Evolutionary conservation across 805 yeast species (phyloP), one percentile per base, ranked within the genome.

Genomic region (Pichia cephalocereana): DNA sequence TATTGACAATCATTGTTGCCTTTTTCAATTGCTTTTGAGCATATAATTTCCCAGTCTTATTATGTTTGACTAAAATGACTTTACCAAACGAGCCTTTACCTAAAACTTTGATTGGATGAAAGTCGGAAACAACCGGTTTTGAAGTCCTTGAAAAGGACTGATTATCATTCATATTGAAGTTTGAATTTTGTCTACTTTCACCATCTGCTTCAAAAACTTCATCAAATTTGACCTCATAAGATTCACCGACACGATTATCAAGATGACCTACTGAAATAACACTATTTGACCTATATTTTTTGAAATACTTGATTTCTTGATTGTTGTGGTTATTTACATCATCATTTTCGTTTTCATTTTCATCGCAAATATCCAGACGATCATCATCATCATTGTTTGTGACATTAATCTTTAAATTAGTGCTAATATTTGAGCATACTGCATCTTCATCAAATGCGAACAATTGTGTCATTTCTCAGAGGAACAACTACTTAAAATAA

Each of bases 1-100:
- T 68, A 50, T 64, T 63, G 27, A 88, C 82, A 42, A 84, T 71
- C 61, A 88, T 81, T 27, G 86, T 77, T 0, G 96, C 95, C 63
- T 88, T 88, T 56, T 80, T 79, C 53, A 88, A 68, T 57, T 88
- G 95, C 60, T 88, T 88, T 71, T 86, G 93, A 0, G 96, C 96
- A 65, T 77, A 89, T 11, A 88, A 65, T 54, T 76, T 75, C 0
- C 82, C 82, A 0, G 86, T 76, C 23, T 66, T 52, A 46, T 63
- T 70, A 59, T 88, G 89, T 44, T 79, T 77, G 1, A 88, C 96
- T 23, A 88, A 67, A 9, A 86, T 67, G 3, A 88, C 96, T 60
- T 86, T 87, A 4, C 96, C 96, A 56, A 85, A 88, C 2, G 96
- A 88, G 4, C 96, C 96, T 45, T 81, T 76, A 0, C 96, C 96